These are phyloP conservation scores for Claviceps quebecensis DNA, from an alignment of 2,329 filamentous ascomycete genomes.

Conservation along the genomic window DNA sequence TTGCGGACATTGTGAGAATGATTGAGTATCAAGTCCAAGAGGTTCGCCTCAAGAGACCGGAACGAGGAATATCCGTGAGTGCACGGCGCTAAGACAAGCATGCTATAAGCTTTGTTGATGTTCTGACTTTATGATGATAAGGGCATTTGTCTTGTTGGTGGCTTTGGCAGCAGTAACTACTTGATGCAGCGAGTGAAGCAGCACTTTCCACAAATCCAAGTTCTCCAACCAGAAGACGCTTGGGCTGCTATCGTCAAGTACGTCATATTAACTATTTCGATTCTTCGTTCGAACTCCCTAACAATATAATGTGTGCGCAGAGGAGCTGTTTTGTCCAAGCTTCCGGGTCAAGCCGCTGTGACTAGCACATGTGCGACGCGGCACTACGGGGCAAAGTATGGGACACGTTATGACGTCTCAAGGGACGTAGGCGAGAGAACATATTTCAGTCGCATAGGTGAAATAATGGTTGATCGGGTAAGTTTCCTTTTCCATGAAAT, in stretches of 20 bases:
- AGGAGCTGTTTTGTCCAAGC: constrained; percentile 1
- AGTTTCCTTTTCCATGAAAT: neutral
- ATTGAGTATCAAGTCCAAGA: constrained; percentile 9
- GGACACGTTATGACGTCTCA: rapidly evolving
- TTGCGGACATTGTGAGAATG: constrained; percentile 9
- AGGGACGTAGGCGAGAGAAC: neutral
- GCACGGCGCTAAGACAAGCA: neutral
- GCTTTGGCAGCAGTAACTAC: constrained; percentile 4
- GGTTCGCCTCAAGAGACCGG: neutral
- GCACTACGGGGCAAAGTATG: neutral
- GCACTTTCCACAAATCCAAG: constrained; percentile 1
- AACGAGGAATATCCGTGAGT: neutral
- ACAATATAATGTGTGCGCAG: neutral
- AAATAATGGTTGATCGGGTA: neutral
- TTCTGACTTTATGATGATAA: neutral
- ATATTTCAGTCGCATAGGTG: neutral
- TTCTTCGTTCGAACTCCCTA: neutral
- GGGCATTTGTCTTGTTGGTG: constrained; percentile 4
- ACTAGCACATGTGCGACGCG: neutral
- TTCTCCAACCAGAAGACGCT: constrained; percentile 1
- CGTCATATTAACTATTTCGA: neutral
- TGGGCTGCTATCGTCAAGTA: constrained; percentile 6
- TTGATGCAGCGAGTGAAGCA: neutral
- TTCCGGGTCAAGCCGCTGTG: neutral
- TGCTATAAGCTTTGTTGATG: neutral